Base-by-base conservation (phyloP, 306 rosid genomes). In the Rubus parviflorus region DNA sequence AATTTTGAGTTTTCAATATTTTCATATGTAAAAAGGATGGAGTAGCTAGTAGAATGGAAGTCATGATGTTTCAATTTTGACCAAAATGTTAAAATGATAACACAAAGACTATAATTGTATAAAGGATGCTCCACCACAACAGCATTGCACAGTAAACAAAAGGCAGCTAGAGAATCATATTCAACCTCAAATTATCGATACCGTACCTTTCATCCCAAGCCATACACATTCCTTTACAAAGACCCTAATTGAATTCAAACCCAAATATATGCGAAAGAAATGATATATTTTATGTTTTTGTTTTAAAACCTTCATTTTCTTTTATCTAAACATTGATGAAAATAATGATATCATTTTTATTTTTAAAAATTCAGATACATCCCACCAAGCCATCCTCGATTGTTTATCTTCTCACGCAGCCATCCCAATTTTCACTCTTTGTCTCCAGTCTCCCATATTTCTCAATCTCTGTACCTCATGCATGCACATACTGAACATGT, bases 401-500 rank as follows among this genome's bases (percentile, higher is more conserved):
- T 56, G 1, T 54, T 20, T 70, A 10, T 70, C 25, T 52, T 70
- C 20, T 15, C 75, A 49, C 19, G 75, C 61, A 35, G 19, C 74
- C 19, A 70, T 46, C 57, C 57, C 73, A 69, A 46, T 3, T 46
- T 42, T 69, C 41, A 46, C 74, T 47, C 74, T 15, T 35, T 38
- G 47, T 35, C 23, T 17, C 16, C 35, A 1, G 20, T 19, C 45
- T 51, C n/a, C 10, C 15, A 49, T 6, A 52, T 16, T n/a, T 13
- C 20, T 30, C 20, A 22, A 51, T 8, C 53, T 72, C 3, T n/a
- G 7, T 23, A 22, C 43, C 14, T 8, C 64, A 38, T 72, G 76
- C 52, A 72, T 72, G 52, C 65, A 72, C 76, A 72, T 13, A 40
- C 14, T 52, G 38, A 20, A 52, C 20, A 37, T 52, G 65, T 54